Percentiles rank a stretch among this genome's conserved stretches.
Conservation (phyloP, 805 yeast genomes). For the Maudiozyma saulgeensis region DNA sequence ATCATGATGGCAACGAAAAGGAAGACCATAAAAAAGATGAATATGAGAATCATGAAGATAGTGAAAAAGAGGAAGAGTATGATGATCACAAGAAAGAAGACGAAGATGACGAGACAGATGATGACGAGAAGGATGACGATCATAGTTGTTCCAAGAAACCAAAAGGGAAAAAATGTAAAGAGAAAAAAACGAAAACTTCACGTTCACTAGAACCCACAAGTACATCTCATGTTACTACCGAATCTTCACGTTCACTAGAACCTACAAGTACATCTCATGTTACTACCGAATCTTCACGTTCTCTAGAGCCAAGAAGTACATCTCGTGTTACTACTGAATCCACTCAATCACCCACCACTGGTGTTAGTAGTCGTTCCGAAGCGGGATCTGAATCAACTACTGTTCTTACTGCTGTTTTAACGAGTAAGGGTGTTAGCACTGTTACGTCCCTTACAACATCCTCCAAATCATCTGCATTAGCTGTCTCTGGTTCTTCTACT, state of each 20-base stretch:
- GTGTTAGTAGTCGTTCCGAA: too few relatives aligned
- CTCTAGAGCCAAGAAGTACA: neutral
- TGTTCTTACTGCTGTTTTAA: neutral
- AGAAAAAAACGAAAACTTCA: neutral
- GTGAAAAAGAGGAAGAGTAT: neutral
- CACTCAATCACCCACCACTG: neutral
- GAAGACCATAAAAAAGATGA: neutral
- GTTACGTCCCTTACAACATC: neutral
- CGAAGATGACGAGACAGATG: constrained; percentile 1
- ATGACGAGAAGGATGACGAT: constrained; percentile 2
- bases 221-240: neutral
- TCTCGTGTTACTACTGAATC: neutral
- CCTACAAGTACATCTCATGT: neutral
- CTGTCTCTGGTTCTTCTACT: neutral
- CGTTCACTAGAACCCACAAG: neutral
- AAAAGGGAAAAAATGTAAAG: neutral
- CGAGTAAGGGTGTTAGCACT: neutral
- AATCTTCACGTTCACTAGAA: neutral
- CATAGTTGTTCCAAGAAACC: neutral
- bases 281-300: neutral
- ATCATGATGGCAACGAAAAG: neutral
- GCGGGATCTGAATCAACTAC: neutral
- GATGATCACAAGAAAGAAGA: constrained; percentile 1
- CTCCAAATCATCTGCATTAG: neutral
- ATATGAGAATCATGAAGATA: neutral